Evolutionary conservation across 2,329 filamentous ascomycete species (phyloP).

Genomic region (Penicillium sp.): DNA sequence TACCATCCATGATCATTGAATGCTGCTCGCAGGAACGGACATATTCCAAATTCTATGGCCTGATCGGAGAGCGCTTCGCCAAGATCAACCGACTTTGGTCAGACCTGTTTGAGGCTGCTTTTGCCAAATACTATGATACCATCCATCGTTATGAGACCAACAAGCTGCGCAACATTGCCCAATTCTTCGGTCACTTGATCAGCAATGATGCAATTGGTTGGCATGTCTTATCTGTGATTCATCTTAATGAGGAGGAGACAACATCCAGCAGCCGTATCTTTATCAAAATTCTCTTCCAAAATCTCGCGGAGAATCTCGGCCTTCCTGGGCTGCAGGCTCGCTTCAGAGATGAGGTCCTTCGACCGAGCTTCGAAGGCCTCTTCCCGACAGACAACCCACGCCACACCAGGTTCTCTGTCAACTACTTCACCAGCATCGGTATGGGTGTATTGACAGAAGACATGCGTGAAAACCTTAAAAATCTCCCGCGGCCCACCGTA

Average conservation of each 20-base stretch:
- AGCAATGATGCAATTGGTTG: constrained; percentile 86
- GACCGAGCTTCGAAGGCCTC: constrained; percentile 75
- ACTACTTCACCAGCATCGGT: constrained; percentile 97
- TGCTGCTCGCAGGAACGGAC: constrained; percentile 96
- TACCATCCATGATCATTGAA: constrained; percentile 96
- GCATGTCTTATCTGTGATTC: constrained; percentile 82
- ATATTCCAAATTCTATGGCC: constrained; percentile 94
- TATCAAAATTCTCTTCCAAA: constrained; percentile 95
- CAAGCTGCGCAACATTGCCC: constrained; percentile 87
- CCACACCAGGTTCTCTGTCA: constrained; percentile 95
- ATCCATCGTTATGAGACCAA: constrained; percentile 98
- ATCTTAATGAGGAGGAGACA: constrained; percentile 94
- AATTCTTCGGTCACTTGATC: constrained; percentile 90
- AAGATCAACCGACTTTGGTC: constrained; percentile 95
- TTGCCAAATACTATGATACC: constrained; percentile 92
- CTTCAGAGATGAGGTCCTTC: constrained; percentile 74
- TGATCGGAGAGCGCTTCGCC: constrained; percentile 91
- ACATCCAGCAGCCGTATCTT: constrained; percentile 97
- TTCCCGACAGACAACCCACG: constrained; percentile 87
- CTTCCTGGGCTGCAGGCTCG: constrained; percentile 74
- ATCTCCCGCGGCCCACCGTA: constrained; percentile 78
- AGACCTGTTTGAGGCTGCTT: constrained; percentile 85
- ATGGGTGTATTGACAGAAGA: constrained; percentile 94
- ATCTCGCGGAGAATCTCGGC: constrained; percentile 82
- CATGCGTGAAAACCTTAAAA: constrained; percentile 88